Base-by-base conservation (phyloP, 2,329 filamentous ascomycete species). In the Cadophora sp. region DNA sequence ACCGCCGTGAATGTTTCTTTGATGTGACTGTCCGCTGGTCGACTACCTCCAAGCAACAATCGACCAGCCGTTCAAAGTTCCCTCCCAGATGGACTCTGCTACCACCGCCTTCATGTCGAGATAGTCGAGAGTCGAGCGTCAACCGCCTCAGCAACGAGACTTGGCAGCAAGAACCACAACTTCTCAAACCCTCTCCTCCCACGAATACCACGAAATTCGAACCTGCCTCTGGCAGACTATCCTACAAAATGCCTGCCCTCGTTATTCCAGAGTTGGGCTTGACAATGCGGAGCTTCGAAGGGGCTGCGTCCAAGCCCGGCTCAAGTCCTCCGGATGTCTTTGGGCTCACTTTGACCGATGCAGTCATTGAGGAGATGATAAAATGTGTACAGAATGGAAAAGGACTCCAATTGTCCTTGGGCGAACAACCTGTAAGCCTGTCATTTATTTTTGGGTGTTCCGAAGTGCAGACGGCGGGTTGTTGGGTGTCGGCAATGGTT, bases 281-380 rank as follows among this genome's bases (percentile, higher is more conserved):
- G 77, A 79, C 83, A 77, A 81, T 90, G 78, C 85, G 86, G 76
- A 66, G 46, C 68, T 70, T 68, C 40, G 62, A 61, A 19, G 68
- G 64, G 79, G 11, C 43, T 48, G 81, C 84, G 70, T 79, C 83
- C 72, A 81, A 82, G 62, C 77, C 79, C 74, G 80, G 81, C 62
- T 78, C 80, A 67, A 79, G 86, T 46, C 85, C 84, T 9, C 80
- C 81, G 34, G 86, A 89, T 74, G 86, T 85, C 37, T 87, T 90
- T 75, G 83, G 86, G 71, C 79, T 91, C 66, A 84, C 81, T n/a
- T 79, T 91, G 70, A 84, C 81, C 73, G 84, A 89, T 76, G 81
- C 81, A 76, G 81, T 88, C 62, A 85, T 91, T 73, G 86, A 89
- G 76, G 83, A 87, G 70, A 86, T 91, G 84, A 89, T 91, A 72